phyloP scores from a whole-genome alignment of 306 rosid species.

The Acmispon strigosus region DNA sequence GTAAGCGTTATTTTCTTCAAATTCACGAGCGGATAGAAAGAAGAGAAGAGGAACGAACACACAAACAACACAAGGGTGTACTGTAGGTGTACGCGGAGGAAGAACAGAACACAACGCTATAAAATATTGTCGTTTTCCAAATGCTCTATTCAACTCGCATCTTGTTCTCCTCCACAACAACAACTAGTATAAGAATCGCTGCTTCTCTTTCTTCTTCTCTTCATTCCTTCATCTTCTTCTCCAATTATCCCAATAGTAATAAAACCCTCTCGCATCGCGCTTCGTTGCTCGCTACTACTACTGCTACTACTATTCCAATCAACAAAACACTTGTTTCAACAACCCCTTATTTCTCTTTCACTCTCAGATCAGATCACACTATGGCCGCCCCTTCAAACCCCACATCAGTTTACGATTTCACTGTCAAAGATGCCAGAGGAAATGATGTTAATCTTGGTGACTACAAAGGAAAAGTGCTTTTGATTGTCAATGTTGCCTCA shows the following conservation, averaged over 20 bases:
- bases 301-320: background rate
- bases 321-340: background rate
- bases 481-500: slow-evolving; percentile 95
- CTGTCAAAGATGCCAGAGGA: slow-evolving; percentile 80
- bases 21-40: no score
- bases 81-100: no score
- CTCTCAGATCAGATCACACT: slow-evolving; percentile 27
- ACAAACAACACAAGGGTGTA: no score
- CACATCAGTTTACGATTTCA: slow-evolving; percentile 56
- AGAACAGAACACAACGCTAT: background rate
- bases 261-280: background rate
- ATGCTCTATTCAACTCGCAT: slow-evolving; percentile 41
- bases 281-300: background rate
- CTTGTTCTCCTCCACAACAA: background rate
- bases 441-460: slow-evolving; percentile 74
- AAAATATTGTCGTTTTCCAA: background rate
- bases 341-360: background rate
- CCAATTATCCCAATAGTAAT: background rate
- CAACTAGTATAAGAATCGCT: background rate
- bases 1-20: no score
- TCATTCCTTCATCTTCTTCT: background rate
- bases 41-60: no score
- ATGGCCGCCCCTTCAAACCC: slow-evolving; percentile 57
- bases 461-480: slow-evolving; percentile 83
- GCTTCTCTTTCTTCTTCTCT: slow-evolving; percentile 15